Conservation (phyloP, 805 yeast genomes). For the Cyberlindnera nakhonratchasimensis region DNA sequence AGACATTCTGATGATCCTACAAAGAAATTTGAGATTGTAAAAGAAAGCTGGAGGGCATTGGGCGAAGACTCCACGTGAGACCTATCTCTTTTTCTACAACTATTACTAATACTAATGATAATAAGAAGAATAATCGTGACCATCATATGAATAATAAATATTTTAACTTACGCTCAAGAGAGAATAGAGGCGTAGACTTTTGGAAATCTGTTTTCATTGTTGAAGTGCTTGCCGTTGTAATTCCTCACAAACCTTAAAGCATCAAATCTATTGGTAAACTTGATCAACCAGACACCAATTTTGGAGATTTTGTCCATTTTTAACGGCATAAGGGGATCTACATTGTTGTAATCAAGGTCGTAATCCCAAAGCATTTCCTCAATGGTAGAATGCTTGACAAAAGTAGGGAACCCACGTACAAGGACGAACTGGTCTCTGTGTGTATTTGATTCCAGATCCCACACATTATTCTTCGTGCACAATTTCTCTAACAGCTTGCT, state of each 20-base stretch:
- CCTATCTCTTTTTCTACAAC: neutral
- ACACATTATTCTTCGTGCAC: neutral
- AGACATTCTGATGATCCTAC: slow-evolving; percentile 31
- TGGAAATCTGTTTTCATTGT: slow-evolving; percentile 28
- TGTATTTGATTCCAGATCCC: neutral
- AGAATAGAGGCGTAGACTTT: slow-evolving; percentile 29
- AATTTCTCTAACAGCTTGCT: slow-evolving; percentile 4
- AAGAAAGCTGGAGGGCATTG: slow-evolving; percentile 70
- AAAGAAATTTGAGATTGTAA: slow-evolving; percentile 51
- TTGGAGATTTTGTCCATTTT: slow-evolving; percentile 12
- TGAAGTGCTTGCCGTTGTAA: slow-evolving; percentile 44
- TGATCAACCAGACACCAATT: slow-evolving; percentile 32
- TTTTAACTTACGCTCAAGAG: too few relatives aligned
- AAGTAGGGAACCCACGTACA: slow-evolving; percentile 46
- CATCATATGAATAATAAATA: too few relatives aligned
- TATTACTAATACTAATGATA: too few relatives aligned
- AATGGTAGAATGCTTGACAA: slow-evolving; percentile 36
- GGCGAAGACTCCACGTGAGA: slow-evolving; percentile 7
- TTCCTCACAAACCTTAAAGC: slow-evolving; percentile 51
- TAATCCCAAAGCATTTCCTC: slow-evolving; percentile 45
- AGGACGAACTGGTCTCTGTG: slow-evolving; percentile 32
- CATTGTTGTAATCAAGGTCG: slow-evolving; percentile 33
- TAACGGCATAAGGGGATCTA: slow-evolving; percentile 14
- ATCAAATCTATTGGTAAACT: slow-evolving; percentile 42
- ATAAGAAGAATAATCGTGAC: too few relatives aligned